Conservation (phyloP, 345 rosid species). For the Adansonia digitata region DNA sequence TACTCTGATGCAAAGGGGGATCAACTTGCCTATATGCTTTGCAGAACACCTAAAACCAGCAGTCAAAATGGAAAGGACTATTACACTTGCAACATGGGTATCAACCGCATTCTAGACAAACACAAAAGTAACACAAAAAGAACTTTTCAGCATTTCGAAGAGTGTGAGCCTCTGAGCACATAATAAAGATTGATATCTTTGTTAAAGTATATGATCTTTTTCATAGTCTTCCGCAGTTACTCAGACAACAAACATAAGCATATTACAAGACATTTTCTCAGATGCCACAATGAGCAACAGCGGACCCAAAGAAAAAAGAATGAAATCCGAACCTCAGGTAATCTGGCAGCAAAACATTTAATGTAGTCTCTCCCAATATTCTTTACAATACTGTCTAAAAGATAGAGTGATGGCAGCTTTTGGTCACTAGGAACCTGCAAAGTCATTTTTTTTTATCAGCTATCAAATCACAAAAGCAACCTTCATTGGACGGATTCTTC, state of each 20-base stretch:
- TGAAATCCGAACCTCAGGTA: constrained; percentile 73
- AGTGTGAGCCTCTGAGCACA: constrained; percentile 4
- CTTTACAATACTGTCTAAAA: constrained; percentile 98
- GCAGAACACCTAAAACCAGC: constrained; percentile 64
- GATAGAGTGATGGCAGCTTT: constrained; percentile 96
- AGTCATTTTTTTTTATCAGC: constrained; percentile 40
- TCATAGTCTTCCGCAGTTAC: background rate
- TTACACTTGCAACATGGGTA: constrained; percentile 2
- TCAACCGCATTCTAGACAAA: background rate
- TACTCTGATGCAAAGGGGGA: constrained; percentile 64
- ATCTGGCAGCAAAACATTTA: constrained; percentile 69
- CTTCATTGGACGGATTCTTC: background rate
- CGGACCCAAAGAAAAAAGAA: constrained; percentile 12
- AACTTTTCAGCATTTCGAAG: background rate
- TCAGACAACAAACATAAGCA: background rate
- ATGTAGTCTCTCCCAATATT: constrained; percentile 93
- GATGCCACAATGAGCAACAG: background rate
- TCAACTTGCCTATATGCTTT: constrained; percentile 88
- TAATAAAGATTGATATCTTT: background rate
- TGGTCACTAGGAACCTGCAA: constrained; percentile 99
- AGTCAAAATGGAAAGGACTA: background rate
- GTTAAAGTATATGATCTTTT: background rate
- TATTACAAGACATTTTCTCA: background rate
- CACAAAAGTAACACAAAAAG: background rate
- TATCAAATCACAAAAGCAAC: constrained; percentile 7